Percentiles rank a stretch among this genome's conserved stretches.
Conservation (phyloP, 129 eudicot genomes). For the Scalesia atractyloides region DNA sequence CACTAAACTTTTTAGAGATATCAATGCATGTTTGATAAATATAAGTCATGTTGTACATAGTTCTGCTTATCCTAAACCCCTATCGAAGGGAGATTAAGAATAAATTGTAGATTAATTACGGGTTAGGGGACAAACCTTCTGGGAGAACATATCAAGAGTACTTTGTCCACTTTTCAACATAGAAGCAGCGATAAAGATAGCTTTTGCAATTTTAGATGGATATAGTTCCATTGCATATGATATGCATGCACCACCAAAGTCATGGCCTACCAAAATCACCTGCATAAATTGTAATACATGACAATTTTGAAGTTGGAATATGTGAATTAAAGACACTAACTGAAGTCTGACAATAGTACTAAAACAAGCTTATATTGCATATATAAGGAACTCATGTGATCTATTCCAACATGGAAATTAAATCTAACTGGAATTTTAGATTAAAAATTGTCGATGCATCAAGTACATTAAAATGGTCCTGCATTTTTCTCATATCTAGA, state of each 20-base stretch:
- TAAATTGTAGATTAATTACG: constrained; percentile 1
- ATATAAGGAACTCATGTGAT: background rate
- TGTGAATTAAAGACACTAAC: constrained; percentile 6
- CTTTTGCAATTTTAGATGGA: constrained; percentile 74
- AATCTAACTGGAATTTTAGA: background rate
- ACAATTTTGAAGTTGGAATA: background rate
- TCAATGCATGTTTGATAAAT: background rate
- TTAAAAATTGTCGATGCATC: background rate
- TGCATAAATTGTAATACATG: constrained; percentile 26
- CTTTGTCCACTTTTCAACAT: constrained; percentile 88
- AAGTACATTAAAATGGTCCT: constrained; percentile 23
- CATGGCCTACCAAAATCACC: constrained; percentile 98
- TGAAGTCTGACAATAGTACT: background rate
- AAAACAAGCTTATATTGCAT: constrained; percentile 1
- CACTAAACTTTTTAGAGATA: background rate
- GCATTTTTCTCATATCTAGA: constrained; percentile 10
- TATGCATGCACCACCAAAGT: constrained; percentile 93
- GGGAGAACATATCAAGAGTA: constrained; percentile 87
- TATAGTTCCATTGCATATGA: constrained; percentile 87
- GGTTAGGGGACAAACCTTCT: constrained; percentile 54
- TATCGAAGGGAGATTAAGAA: background rate
- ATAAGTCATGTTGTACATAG: background rate
- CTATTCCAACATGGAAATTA: constrained; percentile 5
- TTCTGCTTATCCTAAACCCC: constrained; percentile 5
- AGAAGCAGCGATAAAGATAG: constrained; percentile 78